Evolutionary conservation across 257 asterid species (phyloP), one percentile per base, ranked within the genome.

Genomic region (Mentha longifolia): DNA sequence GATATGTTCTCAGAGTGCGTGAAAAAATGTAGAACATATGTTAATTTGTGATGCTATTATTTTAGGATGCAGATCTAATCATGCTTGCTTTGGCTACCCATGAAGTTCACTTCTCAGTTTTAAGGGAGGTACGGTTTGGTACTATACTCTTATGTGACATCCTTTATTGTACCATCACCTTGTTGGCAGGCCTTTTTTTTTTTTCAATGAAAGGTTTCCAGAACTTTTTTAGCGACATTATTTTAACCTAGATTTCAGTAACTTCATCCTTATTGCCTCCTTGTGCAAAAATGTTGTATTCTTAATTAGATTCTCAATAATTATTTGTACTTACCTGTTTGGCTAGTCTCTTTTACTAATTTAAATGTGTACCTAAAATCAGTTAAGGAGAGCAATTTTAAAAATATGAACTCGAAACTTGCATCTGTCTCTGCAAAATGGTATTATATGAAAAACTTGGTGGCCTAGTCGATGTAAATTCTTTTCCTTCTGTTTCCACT

Each of bases 41-140:
- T 60, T 72, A 47, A 75, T 22, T 57, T 52, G 4, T 35, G 25
- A 25, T 57, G n/a, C 14, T 33, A 43, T 75, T 63, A 59, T 73
- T 58, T 61, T 71, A 86, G 92, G 95, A 88, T 80, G 95, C 91
- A 55, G 95, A 88, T 80, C 75, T 88, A 62, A 88, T 88, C 72
- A 80, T 88, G 88, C 91, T 88, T 65, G 89, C 84, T 45, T 72
- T 88, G 82, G 88, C 85, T 47, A 78, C 88, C 68, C 95, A 88
- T 52, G 95, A 88, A 78, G 79, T 88, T 65, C 88, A 88, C 80
- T 88, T 88, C 80, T 82, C 95, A 17, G 70, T 88, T 70, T 67
- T 88, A 47, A 82, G 95, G 77, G 95, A 88, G 86, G 89, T 82
- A 50, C 22, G 76, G 30, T 62, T 30, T 12, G 73, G 33, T 50